These are phyloP conservation scores for Cercophora samala DNA, from an alignment of 495 filamentous ascomycete species.

Conservation along the genomic window DNA sequence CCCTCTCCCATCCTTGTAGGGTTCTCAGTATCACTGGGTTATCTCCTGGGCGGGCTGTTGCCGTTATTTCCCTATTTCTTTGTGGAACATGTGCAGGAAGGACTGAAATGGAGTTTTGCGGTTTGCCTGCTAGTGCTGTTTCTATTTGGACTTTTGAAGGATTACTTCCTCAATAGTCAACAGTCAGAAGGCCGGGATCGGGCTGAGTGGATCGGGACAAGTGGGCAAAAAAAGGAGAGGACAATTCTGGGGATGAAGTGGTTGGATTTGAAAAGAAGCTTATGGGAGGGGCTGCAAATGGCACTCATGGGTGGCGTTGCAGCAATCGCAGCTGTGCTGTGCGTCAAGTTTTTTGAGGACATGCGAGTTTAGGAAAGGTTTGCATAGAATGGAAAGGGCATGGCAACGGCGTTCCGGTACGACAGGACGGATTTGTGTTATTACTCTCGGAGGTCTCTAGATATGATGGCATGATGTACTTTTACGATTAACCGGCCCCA, in stretches of 20 bases:
- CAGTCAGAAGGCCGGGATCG: neutral
- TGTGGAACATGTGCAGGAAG: conserved; percentile 40
- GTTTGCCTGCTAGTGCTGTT: conserved; percentile 52
- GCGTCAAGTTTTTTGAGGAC: conserved; percentile 4
- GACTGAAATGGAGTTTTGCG: conserved; percentile 48
- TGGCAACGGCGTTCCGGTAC: neutral
- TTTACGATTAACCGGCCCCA: neutral
- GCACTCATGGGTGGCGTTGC: conserved; percentile 7
- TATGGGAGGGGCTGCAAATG: conserved; percentile 8
- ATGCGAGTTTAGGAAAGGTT: neutral
- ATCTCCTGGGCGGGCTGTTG: conserved; percentile 55
- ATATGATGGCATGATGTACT: neutral
- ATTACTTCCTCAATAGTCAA: conserved; percentile 22
- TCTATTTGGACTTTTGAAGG: conserved; percentile 54
- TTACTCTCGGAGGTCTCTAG: neutral
- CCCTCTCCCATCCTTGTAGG: conserved; percentile 1
- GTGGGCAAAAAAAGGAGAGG: neutral
- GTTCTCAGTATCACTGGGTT: conserved; percentile 30
- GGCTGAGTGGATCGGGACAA: neutral
- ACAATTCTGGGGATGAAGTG: conserved; percentile 1
- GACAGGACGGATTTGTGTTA: neutral
- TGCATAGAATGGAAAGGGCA: neutral
- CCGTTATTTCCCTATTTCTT: conserved; percentile 59
- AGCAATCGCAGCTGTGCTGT: conserved; percentile 6
- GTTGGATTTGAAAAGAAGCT: conserved; percentile 3